Evolutionary conservation across 352 stramenopile genomes (phyloP), one percentile per base, ranked within the genome.

Genomic region (Globisporangium barbulae): DNA sequence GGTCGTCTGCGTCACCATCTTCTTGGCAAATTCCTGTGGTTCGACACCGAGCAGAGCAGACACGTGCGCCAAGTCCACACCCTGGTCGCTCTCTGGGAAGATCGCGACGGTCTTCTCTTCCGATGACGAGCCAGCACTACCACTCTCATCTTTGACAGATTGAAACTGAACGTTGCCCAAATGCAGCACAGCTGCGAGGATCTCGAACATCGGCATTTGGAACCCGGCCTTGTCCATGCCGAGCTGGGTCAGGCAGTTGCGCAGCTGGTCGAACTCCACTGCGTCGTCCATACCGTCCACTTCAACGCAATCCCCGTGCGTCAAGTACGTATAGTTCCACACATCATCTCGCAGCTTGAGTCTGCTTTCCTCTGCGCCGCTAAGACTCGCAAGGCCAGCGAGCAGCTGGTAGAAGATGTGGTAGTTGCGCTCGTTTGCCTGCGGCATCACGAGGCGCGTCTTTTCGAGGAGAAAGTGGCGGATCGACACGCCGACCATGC

Each of bases 361-460:
- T 21, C 64, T 65, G 8, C 56, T 62, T 30, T 71, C 57, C 1
- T 75, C 57, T 3, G 72, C 64, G 12, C 25, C 49, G 8, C 44
- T 60, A 1, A 88, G 53, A 15, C 64, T 67, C 50, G 76, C 67
- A 12, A 90, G 60, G 0, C 83, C 81, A 2, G 77, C 75, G 12
- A 92, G 65, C 12, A 91, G 61, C 64, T 94, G 83, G 53, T 93
- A 93, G 53, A 94, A 94, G 35, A 94, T 75, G 68, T 94, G 82
- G 59, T 91, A 94, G 55, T 93, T 94, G 55, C 85, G 83, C 57
- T 94, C 85, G 50, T 80, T 88, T 0, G 69, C 68, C 63, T 90
- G 78, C 0, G 82, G 83, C 60, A 84, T 69, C 28, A 94, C 79
- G 4, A 94, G 67, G 0, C 85, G 73, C 25, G 83, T 91, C 64